Evolutionary conservation across 176 grass and related monocot genomes (phyloP), one percentile per base, ranked within the genome.

Genomic region (Aegilops umbellulata): DNA sequence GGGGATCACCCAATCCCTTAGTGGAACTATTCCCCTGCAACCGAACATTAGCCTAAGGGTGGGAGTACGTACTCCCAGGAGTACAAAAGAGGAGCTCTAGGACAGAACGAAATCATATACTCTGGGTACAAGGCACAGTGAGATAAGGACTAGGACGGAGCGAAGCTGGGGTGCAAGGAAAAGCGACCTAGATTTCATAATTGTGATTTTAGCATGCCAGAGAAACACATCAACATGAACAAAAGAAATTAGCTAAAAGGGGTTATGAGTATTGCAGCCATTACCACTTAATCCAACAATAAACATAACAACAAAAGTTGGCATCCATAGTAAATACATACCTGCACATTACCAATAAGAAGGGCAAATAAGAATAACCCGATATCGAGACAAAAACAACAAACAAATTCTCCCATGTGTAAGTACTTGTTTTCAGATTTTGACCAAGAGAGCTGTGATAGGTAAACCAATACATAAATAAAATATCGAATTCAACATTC

Each of bases 301-400:
- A 74, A n/a, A 19, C 27, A 68, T 68, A 20, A 73, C 5, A 86
- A 68, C 7, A 49, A 39, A 67, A 79, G 70, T 4, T 70, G 17
- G 0, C 10, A 32, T 57, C 46, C 27, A 67, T 68, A 26, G 53
- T 61, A 86, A 84, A 64, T 29, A 38, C 26, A 17, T 92, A 98
- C 97, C 97, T 98, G 97, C 76, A 98, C 94, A 72, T 98, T 98
- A 85, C 97, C 94, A 20, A 98, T 98, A 65, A 98, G 97, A 83
- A 95, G 94, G 69, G 97, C 93, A 88, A 98, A 98, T 57, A 98
- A 91, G 85, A 98, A 88, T 81, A 98, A 65, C 93, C 97, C 10
- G 90, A 88, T 82, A 90, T 86, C 14, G 97, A 89, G 70, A 98
- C 91, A 87, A 84, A 95, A 87, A 87, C 82, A 75, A 94, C 92